Conservation (phyloP, 2,329 filamentous ascomycete genomes). For the Cryphonectria carpinicola region DNA sequence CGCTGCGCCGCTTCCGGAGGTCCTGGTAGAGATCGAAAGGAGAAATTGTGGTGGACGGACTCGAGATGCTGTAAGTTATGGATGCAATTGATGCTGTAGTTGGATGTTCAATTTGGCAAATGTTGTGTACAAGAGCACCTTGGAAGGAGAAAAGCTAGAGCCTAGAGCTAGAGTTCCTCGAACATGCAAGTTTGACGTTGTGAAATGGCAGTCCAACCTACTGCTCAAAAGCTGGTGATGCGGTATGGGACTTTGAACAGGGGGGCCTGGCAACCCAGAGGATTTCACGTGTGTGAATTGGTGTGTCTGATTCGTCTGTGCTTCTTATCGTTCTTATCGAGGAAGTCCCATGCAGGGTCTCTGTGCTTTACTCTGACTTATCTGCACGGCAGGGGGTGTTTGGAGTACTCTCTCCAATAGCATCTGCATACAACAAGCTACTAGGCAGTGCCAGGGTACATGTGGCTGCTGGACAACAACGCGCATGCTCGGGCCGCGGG, state of each 20-base stretch:
- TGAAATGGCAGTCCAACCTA: background rate
- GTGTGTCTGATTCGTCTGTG: constrained; percentile 4
- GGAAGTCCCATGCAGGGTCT: background rate
- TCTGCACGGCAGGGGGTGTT: background rate
- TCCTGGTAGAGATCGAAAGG: background rate
- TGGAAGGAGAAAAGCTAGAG: background rate
- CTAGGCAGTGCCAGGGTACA: no score
- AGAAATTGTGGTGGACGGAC: background rate
- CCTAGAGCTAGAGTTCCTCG: background rate
- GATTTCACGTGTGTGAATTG: constrained; percentile 6
- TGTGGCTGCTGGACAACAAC: constrained; percentile 4
- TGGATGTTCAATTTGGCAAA: background rate
- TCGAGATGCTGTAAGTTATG: background rate
- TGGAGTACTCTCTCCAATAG: background rate
- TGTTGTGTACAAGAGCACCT: background rate
- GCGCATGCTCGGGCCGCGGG: constrained; percentile 11
- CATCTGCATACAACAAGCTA: background rate
- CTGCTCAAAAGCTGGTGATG: background rate
- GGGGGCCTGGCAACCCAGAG: background rate
- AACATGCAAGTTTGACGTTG: constrained; percentile 5
- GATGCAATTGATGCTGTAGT: constrained; percentile 13
- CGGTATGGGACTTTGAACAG: background rate
- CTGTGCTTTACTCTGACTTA: background rate
- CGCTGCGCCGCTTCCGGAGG: background rate
- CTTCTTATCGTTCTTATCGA: background rate